Evolutionary conservation across 805 yeast species (phyloP), one percentile per base, ranked within the genome.

Genomic region (Geotrichum ghanense): DNA sequence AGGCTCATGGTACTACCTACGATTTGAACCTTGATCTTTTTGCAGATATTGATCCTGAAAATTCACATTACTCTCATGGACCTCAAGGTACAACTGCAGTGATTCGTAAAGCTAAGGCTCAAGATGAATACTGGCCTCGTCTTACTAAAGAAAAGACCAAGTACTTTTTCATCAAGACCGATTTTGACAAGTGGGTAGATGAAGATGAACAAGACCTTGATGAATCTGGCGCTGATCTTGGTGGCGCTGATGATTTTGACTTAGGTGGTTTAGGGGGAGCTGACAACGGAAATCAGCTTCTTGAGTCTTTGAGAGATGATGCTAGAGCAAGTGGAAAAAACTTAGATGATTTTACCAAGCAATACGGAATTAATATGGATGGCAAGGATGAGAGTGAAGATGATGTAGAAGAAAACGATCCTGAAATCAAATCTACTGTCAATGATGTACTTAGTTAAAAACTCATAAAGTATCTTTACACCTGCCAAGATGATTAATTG

Each of bases 181-280:
- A 90, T 62, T 90, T 90, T 61, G 95, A 89, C 70, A 85, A 81
- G 66, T 90, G 98, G 98, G 95, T 85, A 37, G 98, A 90, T 62
- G 97, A 90, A 70, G 98, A 90, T 62, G 98, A 90, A 68, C 98
- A 90, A 68, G 88, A 86, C 37, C 73, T 67, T 21, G 76, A 65
- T 51, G 70, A 50, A 35, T 64, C 64, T 21, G 70, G 65, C 25
- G 64, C 59, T 19, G 71, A 64, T 48, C 55, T 58, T 58, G 60
- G 50, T 47, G 64, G 56, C 24, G 69, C 64, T 26, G 25, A 39
- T 22, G 25, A 39, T 21, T 48, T 62, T 53, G 68, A 64, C 52
- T 68, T 72, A 49, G 56, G 52, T 34, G 56, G 53, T 22, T 49
- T 43, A 19, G 52, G 51, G 17, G 50, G 48, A 2, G 31, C 31